Percentiles rank a stretch among this genome's conserved stretches.
phyloP scores from a whole-genome alignment of 139 green algal genomes.

The Chlorella vulgaris region DNA sequence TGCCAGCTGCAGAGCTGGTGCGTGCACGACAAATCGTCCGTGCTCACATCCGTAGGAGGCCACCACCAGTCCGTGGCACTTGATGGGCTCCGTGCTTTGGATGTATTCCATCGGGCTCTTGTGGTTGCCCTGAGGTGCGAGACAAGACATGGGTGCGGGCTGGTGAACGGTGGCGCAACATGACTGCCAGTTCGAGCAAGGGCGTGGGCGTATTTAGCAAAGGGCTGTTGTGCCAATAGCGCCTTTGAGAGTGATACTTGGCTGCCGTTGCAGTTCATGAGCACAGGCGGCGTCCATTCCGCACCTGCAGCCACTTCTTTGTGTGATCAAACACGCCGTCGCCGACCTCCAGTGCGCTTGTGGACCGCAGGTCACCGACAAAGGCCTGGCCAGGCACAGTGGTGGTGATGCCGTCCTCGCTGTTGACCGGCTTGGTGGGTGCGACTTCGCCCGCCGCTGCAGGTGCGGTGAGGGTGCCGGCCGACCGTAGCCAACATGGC shows the following conservation, averaged over 20 bases:
- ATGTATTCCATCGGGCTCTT: conserved; percentile 86
- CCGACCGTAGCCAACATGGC: neutral
- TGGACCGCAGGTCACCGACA: conserved; percentile 66
- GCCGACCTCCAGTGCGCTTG: conserved; percentile 73
- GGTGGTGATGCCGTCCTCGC: conserved; percentile 11
- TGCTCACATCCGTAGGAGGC: conserved; percentile 77
- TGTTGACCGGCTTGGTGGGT: conserved; percentile 2
- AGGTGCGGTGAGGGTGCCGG: neutral
- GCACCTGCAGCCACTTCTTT: conserved; percentile 87
- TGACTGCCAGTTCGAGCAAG: too few relatives aligned
- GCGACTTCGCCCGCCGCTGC: conserved; percentile 4
- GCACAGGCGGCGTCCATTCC: too few relatives aligned
- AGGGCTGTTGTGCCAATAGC: too few relatives aligned
- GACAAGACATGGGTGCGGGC: neutral
- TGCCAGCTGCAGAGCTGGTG: neutral
- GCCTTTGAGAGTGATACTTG: too few relatives aligned
- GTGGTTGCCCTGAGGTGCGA: conserved; percentile 51
- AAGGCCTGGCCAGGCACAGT: conserved; percentile 56
- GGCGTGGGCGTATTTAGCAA: too few relatives aligned
- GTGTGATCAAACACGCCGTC: conserved; percentile 86
- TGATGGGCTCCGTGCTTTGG: conserved; percentile 73
- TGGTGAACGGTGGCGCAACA: too few relatives aligned
- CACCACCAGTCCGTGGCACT: conserved; percentile 77
- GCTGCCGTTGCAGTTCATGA: too few relatives aligned
- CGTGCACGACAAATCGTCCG: neutral